Evolutionary conservation across 257 asterid species (phyloP).

Genomic region (Scutellaria barbata): DNA sequence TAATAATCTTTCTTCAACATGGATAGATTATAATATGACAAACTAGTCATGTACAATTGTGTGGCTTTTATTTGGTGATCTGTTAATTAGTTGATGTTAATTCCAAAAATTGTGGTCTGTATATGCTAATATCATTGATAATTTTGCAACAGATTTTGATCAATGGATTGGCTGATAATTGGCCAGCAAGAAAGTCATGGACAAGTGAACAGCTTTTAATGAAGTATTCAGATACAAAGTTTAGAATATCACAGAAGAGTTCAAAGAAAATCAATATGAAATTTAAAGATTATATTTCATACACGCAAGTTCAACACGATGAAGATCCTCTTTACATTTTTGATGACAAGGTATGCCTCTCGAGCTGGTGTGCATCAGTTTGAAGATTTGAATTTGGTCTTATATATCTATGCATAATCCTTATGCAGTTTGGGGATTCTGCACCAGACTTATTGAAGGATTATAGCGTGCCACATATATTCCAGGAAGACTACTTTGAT

Average conservation of each 20-base stretch:
- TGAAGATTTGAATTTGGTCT: conserved; percentile 32
- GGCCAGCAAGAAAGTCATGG: conserved; percentile 92
- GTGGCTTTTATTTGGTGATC: conserved; percentile 19
- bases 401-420: conserved; percentile 30
- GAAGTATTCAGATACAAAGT: conserved; percentile 70
- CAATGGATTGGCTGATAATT: conserved; percentile 76
- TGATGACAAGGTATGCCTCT: conserved; percentile 76
- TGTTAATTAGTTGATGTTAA: conserved; percentile 29
- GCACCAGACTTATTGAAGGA: conserved; percentile 83
- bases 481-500: conserved; percentile 94
- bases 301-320: conserved; percentile 84
- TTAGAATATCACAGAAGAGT: conserved; percentile 87
- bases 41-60: conserved; percentile 23
- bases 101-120: conserved; percentile 11
- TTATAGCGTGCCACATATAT: conserved; percentile 77
- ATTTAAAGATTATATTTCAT: conserved; percentile 79
- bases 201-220: conserved; percentile 64
- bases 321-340: conserved; percentile 97
- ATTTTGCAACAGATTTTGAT: conserved; percentile 67
- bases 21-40: not conserved
- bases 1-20: not conserved
- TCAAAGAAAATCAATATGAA: conserved; percentile 71
- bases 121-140: conserved; percentile 32
- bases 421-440: conserved; percentile 80
- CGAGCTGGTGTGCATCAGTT: conserved; percentile 30